Evolutionary conservation across 2,329 filamentous ascomycete species (phyloP).

Genomic region (Calonectria crousiana): DNA sequence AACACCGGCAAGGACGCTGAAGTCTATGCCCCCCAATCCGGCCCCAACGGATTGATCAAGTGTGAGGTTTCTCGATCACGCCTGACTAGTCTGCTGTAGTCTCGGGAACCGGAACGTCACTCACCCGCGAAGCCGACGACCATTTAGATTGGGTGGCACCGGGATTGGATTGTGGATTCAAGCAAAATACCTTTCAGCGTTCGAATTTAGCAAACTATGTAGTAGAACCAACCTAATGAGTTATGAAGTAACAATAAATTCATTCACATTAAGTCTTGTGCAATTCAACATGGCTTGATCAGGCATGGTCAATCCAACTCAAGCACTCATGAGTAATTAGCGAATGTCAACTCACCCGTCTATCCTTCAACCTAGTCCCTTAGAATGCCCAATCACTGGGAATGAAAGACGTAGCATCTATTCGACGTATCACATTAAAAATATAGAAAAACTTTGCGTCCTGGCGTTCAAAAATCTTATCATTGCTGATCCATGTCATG

Average conservation of each 20-base stretch:
- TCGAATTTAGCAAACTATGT: constrained; percentile 18
- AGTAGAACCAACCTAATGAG: constrained; percentile 31
- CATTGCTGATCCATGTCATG: constrained; percentile 45
- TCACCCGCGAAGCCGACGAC: too few species aligned
- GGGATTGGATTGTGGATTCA: constrained; percentile 11
- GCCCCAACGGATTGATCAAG: constrained; percentile 95
- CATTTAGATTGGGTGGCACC: constrained; percentile 33
- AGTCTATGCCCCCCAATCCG: constrained; percentile 92
- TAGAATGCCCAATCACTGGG: not conserved
- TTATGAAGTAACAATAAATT: constrained; percentile 35
- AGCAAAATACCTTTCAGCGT: constrained; percentile 22
- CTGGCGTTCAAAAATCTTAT: not conserved
- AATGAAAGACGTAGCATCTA: not conserved
- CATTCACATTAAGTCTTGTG: constrained; percentile 18
- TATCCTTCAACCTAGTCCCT: not conserved
- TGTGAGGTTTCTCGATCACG: constrained; percentile 80
- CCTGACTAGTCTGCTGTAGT: too few species aligned
- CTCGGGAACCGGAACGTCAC: too few species aligned
- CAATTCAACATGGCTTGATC: not conserved
- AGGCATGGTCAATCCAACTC: not conserved
- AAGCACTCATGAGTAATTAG: not conserved
- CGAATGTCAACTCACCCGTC: not conserved
- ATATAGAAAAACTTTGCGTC: not conserved
- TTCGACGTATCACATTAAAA: not conserved
- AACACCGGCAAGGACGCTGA: constrained; percentile 97